Percentiles rank a stretch among this genome's conserved stretches.
These are phyloP conservation scores for Musa itinerans DNA, from an alignment of 176 grass and related monocot genomes.

Conservation along the genomic window DNA sequence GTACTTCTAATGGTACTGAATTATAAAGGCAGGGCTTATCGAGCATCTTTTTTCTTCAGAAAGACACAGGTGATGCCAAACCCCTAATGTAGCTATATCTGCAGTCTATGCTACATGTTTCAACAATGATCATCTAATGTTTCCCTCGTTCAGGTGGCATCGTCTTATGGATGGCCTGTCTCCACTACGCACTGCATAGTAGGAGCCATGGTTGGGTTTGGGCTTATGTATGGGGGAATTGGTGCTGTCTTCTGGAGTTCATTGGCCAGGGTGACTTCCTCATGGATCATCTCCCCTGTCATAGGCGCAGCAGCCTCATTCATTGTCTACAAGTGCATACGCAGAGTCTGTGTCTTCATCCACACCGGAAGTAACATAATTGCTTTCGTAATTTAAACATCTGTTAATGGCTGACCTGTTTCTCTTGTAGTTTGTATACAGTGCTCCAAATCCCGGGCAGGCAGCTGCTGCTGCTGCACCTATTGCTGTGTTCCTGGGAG, in stretches of 20 bases:
- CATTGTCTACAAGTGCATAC: constrained; percentile 93
- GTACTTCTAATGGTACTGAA: no score
- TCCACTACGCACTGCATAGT: constrained; percentile 98
- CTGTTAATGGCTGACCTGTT: constrained; percentile 14
- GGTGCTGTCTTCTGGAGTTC: constrained; percentile 87
- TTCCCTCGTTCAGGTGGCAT: constrained; percentile 58
- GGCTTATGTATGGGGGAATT: constrained; percentile 68
- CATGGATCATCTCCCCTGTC: constrained; percentile 90
- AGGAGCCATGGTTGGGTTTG: constrained; percentile 98
- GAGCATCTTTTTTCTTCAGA: no score
- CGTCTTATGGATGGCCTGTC: constrained; percentile 90
- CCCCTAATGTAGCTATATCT: no score
- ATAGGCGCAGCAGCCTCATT: constrained; percentile 86
- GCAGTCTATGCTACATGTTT: no score
- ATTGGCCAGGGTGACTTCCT: constrained; percentile 89
- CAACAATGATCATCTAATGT: background rate
- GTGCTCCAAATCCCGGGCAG: constrained; percentile 91
- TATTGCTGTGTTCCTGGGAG: constrained; percentile 79
- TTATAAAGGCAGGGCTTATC: no score
- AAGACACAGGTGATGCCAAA: no score
- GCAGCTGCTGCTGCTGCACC: constrained; percentile 89
- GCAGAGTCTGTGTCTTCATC: constrained; percentile 51
- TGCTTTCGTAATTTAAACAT: background rate
- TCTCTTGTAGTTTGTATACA: constrained; percentile 84
- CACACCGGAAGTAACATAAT: background rate